These are phyloP conservation scores for Moesziomyces antarcticus DNA, from an alignment of 1,284 basidiomycete genomes.

Conservation along the genomic window DNA sequence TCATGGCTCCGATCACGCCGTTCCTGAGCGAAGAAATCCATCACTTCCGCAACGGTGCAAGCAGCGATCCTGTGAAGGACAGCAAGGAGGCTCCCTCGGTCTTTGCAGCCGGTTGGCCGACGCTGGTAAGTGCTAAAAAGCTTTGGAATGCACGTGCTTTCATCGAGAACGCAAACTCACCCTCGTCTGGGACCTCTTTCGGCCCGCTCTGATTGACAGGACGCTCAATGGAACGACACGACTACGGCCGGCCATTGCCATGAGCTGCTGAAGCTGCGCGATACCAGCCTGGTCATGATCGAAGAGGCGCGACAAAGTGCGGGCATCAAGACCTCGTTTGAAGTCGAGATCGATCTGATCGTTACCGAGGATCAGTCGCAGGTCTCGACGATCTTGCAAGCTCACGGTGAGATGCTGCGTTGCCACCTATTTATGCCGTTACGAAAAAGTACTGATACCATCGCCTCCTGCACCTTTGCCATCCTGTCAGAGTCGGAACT, in stretches of 20 bases:
- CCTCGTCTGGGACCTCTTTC: slow-evolving; percentile 3
- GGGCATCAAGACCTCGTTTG: slow-evolving; percentile 49
- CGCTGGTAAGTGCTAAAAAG: not conserved
- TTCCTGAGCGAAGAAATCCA: slow-evolving; percentile 92
- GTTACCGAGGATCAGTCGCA: slow-evolving; percentile 1
- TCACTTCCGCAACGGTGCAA: slow-evolving; percentile 68
- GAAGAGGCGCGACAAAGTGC: slow-evolving; percentile 48
- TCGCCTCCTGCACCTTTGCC: too few species aligned
- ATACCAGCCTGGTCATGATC: slow-evolving; percentile 36
- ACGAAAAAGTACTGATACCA: not conserved
- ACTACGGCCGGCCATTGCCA: slow-evolving; percentile 12
- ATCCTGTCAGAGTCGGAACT: slow-evolving; percentile 32
- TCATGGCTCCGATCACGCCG: slow-evolving; percentile 88
- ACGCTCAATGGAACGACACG: slow-evolving; percentile 33
- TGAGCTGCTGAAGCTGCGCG: slow-evolving; percentile 40
- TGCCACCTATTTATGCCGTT: not conserved
- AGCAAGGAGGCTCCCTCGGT: slow-evolving; percentile 35
- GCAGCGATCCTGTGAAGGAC: slow-evolving; percentile 44
- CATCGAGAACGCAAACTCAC: not conserved
- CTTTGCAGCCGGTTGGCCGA: slow-evolving; percentile 58
- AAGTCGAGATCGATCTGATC: slow-evolving; percentile 46
- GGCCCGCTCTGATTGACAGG: slow-evolving; percentile 1
- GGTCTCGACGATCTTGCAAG: slow-evolving; percentile 1
- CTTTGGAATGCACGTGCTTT: not conserved
- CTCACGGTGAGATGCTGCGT: slow-evolving; percentile 1